phyloP scores from a whole-genome alignment of 148 eudicot species.

The Suaeda aralocaspica region DNA sequence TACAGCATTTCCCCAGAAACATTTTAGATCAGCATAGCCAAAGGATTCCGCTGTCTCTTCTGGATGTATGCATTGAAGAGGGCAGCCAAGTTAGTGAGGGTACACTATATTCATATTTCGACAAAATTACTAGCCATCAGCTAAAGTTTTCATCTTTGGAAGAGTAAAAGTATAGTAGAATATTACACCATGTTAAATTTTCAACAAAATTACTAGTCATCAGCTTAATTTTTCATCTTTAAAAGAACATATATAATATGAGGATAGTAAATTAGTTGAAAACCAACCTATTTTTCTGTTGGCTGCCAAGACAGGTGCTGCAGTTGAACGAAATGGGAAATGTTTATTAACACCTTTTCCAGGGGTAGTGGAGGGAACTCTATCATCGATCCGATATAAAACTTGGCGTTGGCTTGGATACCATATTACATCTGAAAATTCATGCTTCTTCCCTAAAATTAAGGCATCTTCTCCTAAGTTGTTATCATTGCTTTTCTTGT shows the following conservation, averaged over 20 bases:
- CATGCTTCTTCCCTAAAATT: conserved; percentile 52
- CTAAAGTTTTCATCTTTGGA: too few relatives aligned
- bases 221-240: too few relatives aligned
- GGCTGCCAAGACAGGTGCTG: conserved; percentile 25
- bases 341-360: conserved; percentile 49
- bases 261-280: too few relatives aligned
- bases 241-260: too few relatives aligned
- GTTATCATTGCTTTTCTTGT: conserved; percentile 28
- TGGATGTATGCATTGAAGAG: conserved; percentile 11
- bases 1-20: conserved; percentile 24
- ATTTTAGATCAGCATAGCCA: conserved; percentile 43
- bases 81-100: background rate
- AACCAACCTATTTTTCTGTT: conserved; percentile 31
- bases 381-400: conserved; percentile 51
- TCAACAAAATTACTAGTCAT: too few relatives aligned
- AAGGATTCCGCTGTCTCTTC: conserved; percentile 49
- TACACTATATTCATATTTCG: background rate
- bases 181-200: too few relatives aligned
- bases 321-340: conserved; percentile 41
- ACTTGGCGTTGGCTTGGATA: conserved; percentile 57
- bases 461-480: conserved; percentile 46
- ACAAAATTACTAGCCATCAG: background rate
- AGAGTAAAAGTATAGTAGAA: too few relatives aligned
- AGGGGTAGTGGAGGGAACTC: conserved; percentile 35
- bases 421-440: conserved; percentile 71